Evolutionary conservation across 805 yeast genomes (phyloP).

Genomic region (Starmerella bacillaris): DNA sequence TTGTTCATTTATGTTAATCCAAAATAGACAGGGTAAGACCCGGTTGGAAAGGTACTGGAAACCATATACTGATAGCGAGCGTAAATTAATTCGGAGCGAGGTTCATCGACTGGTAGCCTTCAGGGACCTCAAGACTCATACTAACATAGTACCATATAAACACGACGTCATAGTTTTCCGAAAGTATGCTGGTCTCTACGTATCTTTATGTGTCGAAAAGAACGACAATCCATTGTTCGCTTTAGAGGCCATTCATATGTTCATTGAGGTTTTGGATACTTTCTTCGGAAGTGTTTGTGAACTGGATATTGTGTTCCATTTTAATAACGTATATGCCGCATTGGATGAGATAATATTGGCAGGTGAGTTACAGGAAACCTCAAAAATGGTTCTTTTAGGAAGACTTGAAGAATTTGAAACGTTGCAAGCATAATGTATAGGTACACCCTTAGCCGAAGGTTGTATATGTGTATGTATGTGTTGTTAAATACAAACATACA

Average conservation of each 20-base stretch:
- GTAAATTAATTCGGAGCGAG: slow-evolving; percentile 34
- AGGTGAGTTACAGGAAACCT: slow-evolving; percentile 80
- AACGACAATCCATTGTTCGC: slow-evolving; percentile 67
- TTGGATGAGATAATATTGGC: slow-evolving; percentile 77
- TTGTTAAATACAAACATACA: no score
- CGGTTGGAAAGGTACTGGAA: slow-evolving; percentile 68
- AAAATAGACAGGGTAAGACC: slow-evolving; percentile 87
- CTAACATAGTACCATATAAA: slow-evolving; percentile 60
- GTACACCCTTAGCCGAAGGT: no score
- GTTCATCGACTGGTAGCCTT: slow-evolving; percentile 65
- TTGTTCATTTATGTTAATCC: slow-evolving; percentile 59
- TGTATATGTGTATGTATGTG: no score
- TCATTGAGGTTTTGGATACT: slow-evolving; percentile 74
- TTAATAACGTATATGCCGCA: slow-evolving; percentile 63
- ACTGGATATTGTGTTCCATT: slow-evolving; percentile 79
- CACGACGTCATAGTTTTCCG: slow-evolving; percentile 59
- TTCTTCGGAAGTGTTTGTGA: slow-evolving; percentile 87
- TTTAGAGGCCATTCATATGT: slow-evolving; percentile 66
- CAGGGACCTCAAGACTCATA: slow-evolving; percentile 68
- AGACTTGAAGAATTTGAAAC: slow-evolving; percentile 49
- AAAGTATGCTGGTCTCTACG: slow-evolving; percentile 80
- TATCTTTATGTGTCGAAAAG: slow-evolving; percentile 66
- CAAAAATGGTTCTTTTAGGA: slow-evolving; percentile 46
- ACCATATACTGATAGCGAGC: slow-evolving; percentile 29
- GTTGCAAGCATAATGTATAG: slow-evolving; percentile 26